phyloP scores from a whole-genome alignment of 192 early-diverging fungal genomes.

The Umbelopsis isabellina region DNA sequence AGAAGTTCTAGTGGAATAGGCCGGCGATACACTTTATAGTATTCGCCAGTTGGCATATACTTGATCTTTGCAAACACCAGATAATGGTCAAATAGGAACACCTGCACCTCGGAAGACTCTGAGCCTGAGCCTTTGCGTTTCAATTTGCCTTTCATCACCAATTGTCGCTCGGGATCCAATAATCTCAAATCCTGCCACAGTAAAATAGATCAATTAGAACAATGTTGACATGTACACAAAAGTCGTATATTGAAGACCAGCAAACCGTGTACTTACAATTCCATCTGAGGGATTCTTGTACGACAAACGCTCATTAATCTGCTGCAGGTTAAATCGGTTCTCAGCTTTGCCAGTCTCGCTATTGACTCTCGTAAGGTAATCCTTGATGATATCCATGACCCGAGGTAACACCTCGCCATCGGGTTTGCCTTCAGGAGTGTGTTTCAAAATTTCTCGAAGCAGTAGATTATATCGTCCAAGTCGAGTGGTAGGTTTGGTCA shows the following conservation, averaged over 20 bases:
- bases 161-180: slow-evolving; percentile 66
- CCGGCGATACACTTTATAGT: slow-evolving; percentile 65
- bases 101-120: slow-evolving; percentile 71
- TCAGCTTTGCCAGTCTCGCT: slow-evolving; percentile 86
- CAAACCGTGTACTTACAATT: slow-evolving; percentile 27
- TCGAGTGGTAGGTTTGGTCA: slow-evolving; percentile 88
- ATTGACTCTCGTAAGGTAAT: slow-evolving; percentile 82
- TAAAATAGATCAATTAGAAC: background rate
- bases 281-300: slow-evolving; percentile 48
- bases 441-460: slow-evolving; percentile 80
- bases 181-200: slow-evolving; percentile 71
- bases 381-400: slow-evolving; percentile 72
- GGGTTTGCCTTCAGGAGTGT: slow-evolving; percentile 75
- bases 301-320: slow-evolving; percentile 70
- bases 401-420: slow-evolving; percentile 67
- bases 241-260: background rate
- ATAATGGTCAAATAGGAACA: slow-evolving; percentile 91
- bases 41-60: slow-evolving; percentile 58
- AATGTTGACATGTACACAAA: background rate
- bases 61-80: slow-evolving; percentile 79
- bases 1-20: slow-evolving; percentile 87
- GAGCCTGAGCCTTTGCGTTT: slow-evolving; percentile 61
- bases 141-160: slow-evolving; percentile 83
- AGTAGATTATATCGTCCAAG: slow-evolving; percentile 89
- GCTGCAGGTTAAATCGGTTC: slow-evolving; percentile 81